phyloP scores from a whole-genome alignment of 495 filamentous ascomycete species.

The Apiosordaria backusii region DNA sequence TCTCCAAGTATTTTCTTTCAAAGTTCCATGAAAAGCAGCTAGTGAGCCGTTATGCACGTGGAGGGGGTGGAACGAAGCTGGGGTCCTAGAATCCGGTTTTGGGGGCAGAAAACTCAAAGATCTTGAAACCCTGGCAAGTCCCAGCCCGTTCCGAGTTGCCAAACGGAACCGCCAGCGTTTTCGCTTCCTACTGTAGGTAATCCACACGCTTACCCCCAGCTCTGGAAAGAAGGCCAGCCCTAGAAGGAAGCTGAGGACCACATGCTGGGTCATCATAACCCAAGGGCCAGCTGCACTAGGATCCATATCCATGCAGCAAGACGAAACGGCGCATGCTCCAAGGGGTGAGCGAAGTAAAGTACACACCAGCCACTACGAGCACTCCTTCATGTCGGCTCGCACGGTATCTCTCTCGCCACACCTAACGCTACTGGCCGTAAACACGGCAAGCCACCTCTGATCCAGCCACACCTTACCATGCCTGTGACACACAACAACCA shows the following conservation, averaged over 20 bases:
- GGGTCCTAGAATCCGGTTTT: background rate
- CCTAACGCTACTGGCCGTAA: background rate
- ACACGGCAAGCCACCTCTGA: background rate
- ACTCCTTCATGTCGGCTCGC: background rate
- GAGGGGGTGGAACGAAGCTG: background rate
- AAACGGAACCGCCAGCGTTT: background rate
- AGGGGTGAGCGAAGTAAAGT: background rate
- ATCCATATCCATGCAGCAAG: background rate
- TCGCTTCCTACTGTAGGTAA: too few species aligned
- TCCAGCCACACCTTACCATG: background rate
- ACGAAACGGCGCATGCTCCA: too few species aligned
- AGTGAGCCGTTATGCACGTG: background rate
- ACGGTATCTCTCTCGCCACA: background rate
- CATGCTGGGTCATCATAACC: background rate
- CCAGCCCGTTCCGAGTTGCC: background rate
- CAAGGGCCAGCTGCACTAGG: background rate
- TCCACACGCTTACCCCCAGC: background rate
- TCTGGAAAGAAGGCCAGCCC: background rate
- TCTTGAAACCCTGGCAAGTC: background rate
- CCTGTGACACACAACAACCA: background rate
- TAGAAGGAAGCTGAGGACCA: background rate
- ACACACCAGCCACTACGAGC: background rate
- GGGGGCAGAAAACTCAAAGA: background rate
- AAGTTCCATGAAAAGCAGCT: background rate
- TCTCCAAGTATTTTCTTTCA: background rate